Conservation (phyloP, 345 rosid species). For the Eutrema heterophyllum region DNA sequence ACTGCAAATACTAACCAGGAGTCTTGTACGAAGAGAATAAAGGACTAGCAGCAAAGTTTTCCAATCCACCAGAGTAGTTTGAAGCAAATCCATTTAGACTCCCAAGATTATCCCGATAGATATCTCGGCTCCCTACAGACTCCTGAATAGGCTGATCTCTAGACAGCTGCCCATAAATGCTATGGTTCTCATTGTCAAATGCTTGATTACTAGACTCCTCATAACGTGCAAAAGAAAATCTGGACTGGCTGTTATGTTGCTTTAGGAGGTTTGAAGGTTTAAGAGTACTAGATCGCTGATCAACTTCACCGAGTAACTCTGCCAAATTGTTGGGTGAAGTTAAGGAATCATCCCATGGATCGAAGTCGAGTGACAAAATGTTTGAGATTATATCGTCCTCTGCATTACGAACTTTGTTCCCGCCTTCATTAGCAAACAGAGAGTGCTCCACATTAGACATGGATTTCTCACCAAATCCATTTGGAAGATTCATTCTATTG, state of each 20-base stretch:
- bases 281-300: constrained; percentile 48
- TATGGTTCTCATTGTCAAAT: constrained; percentile 37
- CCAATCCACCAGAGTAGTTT: constrained; percentile 46
- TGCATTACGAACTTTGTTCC: constrained; percentile 30
- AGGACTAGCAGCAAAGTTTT: constrained; percentile 34
- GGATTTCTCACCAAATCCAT: constrained; percentile 47
- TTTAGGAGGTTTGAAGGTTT: constrained; percentile 52
- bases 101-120: constrained; percentile 39
- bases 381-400: constrained; percentile 68
- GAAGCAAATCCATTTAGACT: constrained; percentile 48
- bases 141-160: constrained; percentile 38
- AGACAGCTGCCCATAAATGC: constrained; percentile 38
- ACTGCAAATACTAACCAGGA: constrained; percentile 48
- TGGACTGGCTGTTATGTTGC: constrained; percentile 70
- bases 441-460: constrained; percentile 33
- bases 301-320: constrained; percentile 52
- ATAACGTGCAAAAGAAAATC: constrained; percentile 90
- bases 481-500: constrained; percentile 34
- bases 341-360: constrained; percentile 74
- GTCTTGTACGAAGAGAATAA: constrained; percentile 49
- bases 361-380: constrained; percentile 65
- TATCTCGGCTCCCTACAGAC: constrained; percentile 42
- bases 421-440: constrained; percentile 39
- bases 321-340: constrained; percentile 52
- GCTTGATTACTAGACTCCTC: constrained; percentile 52